Percentiles rank a stretch among this genome's conserved stretches.
phyloP scores from a whole-genome alignment of 495 filamentous ascomycete species.

The Aspergillus panamensis region DNA sequence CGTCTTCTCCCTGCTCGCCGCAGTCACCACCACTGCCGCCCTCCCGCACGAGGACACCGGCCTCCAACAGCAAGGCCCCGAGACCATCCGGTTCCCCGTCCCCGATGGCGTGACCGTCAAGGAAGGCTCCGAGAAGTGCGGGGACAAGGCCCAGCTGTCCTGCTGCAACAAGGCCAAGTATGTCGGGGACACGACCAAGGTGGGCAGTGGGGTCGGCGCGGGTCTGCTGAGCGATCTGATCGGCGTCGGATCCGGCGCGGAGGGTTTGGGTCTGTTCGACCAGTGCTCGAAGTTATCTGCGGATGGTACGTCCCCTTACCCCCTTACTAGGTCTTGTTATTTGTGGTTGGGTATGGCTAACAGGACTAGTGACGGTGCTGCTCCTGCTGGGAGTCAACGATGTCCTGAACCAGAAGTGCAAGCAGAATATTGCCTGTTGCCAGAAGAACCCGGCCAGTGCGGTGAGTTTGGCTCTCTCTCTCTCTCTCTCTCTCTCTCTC shows the following conservation, averaged over 20 bases:
- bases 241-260: slow-evolving; percentile 33
- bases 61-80: slow-evolving; percentile 18
- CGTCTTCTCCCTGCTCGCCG: slow-evolving; percentile 10
- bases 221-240: slow-evolving; percentile 33
- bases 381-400: slow-evolving; percentile 39
- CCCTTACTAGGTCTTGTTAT: neutral
- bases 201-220: slow-evolving; percentile 27
- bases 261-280: slow-evolving; percentile 35
- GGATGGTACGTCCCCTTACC: slow-evolving; percentile 19
- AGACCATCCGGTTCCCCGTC: slow-evolving; percentile 30
- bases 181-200: slow-evolving; percentile 41
- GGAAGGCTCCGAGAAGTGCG: slow-evolving; percentile 48
- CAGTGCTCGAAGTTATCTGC: slow-evolving; percentile 42
- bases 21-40: slow-evolving; percentile 5
- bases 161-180: slow-evolving; percentile 48
- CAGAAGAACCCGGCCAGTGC: slow-evolving; percentile 40
- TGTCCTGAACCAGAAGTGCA: slow-evolving; percentile 48
- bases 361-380: slow-evolving; percentile 25
- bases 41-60: neutral
- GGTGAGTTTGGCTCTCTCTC: slow-evolving; percentile 26
- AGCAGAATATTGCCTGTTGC: slow-evolving; percentile 54
- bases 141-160: slow-evolving; percentile 47
- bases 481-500: neutral
- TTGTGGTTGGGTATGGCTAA: slow-evolving; percentile 13
- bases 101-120: slow-evolving; percentile 44